Percentiles rank a stretch among this genome's conserved stretches.
Conservation (phyloP, 73 alveolate species). For the Diophrys sp. region DNA sequence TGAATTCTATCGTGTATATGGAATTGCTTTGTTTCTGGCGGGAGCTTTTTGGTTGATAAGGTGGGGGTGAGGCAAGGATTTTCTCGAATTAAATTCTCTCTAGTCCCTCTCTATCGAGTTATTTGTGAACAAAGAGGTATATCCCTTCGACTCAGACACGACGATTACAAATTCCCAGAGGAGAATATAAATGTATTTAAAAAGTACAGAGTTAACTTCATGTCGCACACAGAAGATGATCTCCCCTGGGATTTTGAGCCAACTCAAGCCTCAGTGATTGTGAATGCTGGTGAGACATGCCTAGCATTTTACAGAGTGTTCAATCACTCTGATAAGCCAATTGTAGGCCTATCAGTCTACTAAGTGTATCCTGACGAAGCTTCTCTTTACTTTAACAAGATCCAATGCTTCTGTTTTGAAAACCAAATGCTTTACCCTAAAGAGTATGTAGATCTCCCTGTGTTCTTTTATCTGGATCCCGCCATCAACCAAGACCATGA, state of each 20-base stretch:
- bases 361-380: slow-evolving; percentile 77
- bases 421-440: slow-evolving; percentile 74
- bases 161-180: slow-evolving; percentile 22
- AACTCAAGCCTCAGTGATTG: slow-evolving; percentile 43
- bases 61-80: too few relatives aligned
- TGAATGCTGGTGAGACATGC: slow-evolving; percentile 84
- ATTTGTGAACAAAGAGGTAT: slow-evolving; percentile 52
- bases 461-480: slow-evolving; percentile 78
- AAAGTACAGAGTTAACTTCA: slow-evolving; percentile 60
- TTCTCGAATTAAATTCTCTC: too few relatives aligned
- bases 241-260: slow-evolving; percentile 81
- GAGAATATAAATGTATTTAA: slow-evolving; percentile 47
- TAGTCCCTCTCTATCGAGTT: slow-evolving; percentile 61
- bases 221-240: slow-evolving; percentile 72
- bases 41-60: slow-evolving; percentile 52
- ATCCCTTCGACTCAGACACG: slow-evolving; percentile 12
- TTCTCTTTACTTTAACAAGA: slow-evolving; percentile 72
- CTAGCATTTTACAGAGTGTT: slow-evolving; percentile 75
- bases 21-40: slow-evolving; percentile 32
- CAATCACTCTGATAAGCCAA: slow-evolving; percentile 73
- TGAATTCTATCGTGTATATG: slow-evolving; percentile 47
- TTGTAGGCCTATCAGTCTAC: slow-evolving; percentile 78
- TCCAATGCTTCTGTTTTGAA: slow-evolving; percentile 83
- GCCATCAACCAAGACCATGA: slow-evolving; percentile 68
- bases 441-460: slow-evolving; percentile 74